Base-by-base conservation (phyloP, 331 rosid genomes). In the Saraca asoca region DNA sequence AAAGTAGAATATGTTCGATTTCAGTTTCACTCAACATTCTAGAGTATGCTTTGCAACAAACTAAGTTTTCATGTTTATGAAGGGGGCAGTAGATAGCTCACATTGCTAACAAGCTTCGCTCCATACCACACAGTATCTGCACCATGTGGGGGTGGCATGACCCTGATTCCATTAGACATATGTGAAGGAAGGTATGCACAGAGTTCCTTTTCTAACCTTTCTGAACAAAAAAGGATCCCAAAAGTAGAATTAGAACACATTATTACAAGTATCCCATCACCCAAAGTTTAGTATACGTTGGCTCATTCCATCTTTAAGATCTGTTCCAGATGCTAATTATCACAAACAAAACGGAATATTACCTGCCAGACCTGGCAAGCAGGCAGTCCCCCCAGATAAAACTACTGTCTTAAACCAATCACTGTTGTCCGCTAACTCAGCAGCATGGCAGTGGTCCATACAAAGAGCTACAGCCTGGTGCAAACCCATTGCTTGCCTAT, bases 341-440 rank as follows among this genome's bases (percentile, higher is more conserved):
- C 8, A 29, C 5, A 53, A 56, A 43, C 34, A 12, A 43, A 11
- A 5, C 0, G 7, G 20, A 60, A 34, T 20, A 29, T 42, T 70
- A 88, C 97, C 97, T 79, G 96, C 83, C 33, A 91, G 60, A 66
- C 97, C 96, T 15, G 97, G 97, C 61, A 91, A 77, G 66, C 97
- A 88, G 14, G 94, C 88, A 19, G 83, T 77, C n/a, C 96, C 96
- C 7, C 97, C 97, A 0, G 91, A 77, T 55, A 91, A 75, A 41
- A 91, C 84, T 44, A 91, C 78, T 44, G 85, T 91, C 76, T 91
- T 88, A 79, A 84, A 91, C 97, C 95, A 88, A 75, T 84, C 58
- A 64, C 62, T 73, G 57, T 91, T 89, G 0, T 69, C 68, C 2
- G 87, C 70, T 66, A 91, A 52, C 16, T 82, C 87, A 8, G 89